phyloP scores from a whole-genome alignment of 2,329 filamentous ascomycete species.

The Xylariaceae sp. region DNA sequence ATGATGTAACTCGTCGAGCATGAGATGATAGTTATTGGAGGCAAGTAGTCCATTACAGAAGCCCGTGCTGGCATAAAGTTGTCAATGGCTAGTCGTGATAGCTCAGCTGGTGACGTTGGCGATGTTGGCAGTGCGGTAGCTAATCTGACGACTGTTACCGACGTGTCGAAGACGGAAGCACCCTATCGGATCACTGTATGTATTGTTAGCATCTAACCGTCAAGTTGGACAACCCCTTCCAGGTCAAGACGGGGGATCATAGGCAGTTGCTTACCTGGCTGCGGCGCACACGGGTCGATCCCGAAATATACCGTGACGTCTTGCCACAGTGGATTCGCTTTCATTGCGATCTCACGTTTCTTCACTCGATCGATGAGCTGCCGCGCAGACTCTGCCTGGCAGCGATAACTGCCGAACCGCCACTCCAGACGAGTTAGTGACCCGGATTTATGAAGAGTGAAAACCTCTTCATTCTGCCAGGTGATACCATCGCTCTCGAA shows the following conservation, averaged over 20 bases:
- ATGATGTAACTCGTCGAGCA: no score
- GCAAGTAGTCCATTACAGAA: no score
- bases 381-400: slow-evolving; percentile 46
- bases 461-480: slow-evolving; percentile 44
- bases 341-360: neutral
- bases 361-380: slow-evolving; percentile 9
- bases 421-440: slow-evolving; percentile 39
- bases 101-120: no score
- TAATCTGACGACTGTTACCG: no score
- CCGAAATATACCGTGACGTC: slow-evolving; percentile 17
- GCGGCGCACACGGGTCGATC: slow-evolving; percentile 18
- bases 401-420: slow-evolving; percentile 50
- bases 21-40: no score
- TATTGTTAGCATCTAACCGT: no score
- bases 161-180: no score
- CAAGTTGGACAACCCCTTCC: neutral
- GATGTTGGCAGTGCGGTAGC: neutral
- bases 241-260: neutral
- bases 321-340: slow-evolving; percentile 3
- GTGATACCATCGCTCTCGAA: slow-evolving; percentile 38
- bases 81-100: no score
- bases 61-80: no score
- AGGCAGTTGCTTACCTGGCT: neutral
- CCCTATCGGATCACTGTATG: no score
- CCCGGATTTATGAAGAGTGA: slow-evolving; percentile 24